Evolutionary conservation across 805 yeast genomes (phyloP).

Genomic region (Saccharomycopsis fodiens): DNA sequence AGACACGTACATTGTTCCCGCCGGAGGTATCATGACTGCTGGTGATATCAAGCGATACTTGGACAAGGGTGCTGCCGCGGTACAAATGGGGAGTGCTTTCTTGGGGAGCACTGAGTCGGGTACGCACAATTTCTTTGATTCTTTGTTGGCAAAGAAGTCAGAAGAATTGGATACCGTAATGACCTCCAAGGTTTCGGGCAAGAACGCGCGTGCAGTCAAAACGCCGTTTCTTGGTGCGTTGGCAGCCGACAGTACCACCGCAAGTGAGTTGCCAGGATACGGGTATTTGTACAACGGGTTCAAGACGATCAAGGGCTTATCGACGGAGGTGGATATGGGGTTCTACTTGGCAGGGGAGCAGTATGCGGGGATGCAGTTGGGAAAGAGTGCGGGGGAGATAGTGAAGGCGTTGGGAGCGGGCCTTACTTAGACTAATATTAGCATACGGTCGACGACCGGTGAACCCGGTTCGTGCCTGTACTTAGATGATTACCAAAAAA

Average conservation of each 20-base stretch:
- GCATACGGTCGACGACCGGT: too few species aligned
- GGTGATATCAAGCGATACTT: conserved; percentile 28
- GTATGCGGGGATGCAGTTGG: conserved; percentile 24
- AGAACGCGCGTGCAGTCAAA: conserved; percentile 31
- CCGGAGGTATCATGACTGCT: conserved; percentile 45
- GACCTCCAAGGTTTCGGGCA: conserved; percentile 33
- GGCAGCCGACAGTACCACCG: background rate
- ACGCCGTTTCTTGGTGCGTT: conserved; percentile 31
- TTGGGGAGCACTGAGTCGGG: conserved; percentile 31
- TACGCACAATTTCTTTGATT: background rate
- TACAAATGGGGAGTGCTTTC: conserved; percentile 50
- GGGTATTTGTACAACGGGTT: conserved; percentile 31
- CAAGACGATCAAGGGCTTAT: conserved; percentile 23
- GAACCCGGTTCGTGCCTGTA: too few species aligned
- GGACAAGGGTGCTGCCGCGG: conserved; percentile 40
- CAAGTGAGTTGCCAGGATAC: conserved; percentile 28
- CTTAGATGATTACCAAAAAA: too few species aligned
- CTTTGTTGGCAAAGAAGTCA: conserved; percentile 18
- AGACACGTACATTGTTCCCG: conserved; percentile 33
- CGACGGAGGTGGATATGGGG: conserved; percentile 22
- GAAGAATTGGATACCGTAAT: conserved; percentile 25
- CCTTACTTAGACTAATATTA: too few species aligned
- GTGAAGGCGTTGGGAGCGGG: conserved; percentile 25
- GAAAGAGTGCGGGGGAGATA: conserved; percentile 24
- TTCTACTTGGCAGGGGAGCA: conserved; percentile 33